A percentile compares a stretch with the other conserved stretches of the same genome.
Conservation (phyloP, 2,329 filamentous ascomycete species). For the Zymoseptoria passerinii region DNA sequence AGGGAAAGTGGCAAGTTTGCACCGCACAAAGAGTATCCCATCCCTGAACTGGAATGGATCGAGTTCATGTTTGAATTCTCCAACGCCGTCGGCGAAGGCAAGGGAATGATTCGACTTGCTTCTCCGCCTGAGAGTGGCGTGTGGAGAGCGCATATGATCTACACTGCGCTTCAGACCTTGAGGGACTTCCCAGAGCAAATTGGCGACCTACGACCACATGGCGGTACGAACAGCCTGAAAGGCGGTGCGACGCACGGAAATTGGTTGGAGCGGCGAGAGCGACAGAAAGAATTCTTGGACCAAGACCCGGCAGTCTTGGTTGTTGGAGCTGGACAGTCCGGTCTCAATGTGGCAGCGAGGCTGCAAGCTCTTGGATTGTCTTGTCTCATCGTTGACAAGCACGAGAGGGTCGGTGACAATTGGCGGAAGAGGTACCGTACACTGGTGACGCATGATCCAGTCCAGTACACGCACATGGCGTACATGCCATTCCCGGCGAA, state of each 20-base stretch:
- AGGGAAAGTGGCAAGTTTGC: constrained; percentile 40
- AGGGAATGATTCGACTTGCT: constrained; percentile 49
- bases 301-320: constrained; percentile 53
- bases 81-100: constrained; percentile 47
- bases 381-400: constrained; percentile 39
- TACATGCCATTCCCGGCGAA: constrained; percentile 56
- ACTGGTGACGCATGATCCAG: constrained; percentile 60
- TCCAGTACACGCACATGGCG: constrained; percentile 53
- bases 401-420: constrained; percentile 41
- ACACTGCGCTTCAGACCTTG: constrained; percentile 50
- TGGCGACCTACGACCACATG: constrained; percentile 43
- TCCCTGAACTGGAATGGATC: constrained; percentile 51
- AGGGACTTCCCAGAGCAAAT: constrained; percentile 46
- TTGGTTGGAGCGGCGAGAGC: constrained; percentile 37
- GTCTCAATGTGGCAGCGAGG: constrained; percentile 31
- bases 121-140: constrained; percentile 31
- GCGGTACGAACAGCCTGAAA: constrained; percentile 57
- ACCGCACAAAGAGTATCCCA: constrained; percentile 33
- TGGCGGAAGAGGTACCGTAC: constrained; percentile 44
- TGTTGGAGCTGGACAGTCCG: constrained; percentile 34
- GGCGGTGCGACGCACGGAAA: constrained; percentile 42
- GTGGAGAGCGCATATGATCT: constrained; percentile 59
- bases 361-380: constrained; percentile 35
- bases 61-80: constrained; percentile 49
- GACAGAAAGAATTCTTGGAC: constrained; percentile 24